phyloP scores from a whole-genome alignment of 176 grass and related monocot genomes.

The Oryza rufipogon region DNA sequence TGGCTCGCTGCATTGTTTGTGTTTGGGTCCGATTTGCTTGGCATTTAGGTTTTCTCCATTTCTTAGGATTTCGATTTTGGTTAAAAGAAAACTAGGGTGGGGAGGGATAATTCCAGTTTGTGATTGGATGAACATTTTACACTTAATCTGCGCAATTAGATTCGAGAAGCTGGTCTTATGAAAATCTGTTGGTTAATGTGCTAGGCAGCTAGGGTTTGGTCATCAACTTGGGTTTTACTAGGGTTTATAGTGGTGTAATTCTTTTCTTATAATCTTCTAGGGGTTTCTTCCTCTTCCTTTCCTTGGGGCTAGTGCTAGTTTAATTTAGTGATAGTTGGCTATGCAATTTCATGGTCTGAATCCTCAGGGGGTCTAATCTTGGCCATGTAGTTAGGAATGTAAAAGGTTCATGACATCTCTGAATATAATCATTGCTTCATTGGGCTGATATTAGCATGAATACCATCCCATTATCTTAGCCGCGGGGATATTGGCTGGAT shows the following conservation, averaged over 20 bases:
- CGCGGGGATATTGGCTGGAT: background rate
- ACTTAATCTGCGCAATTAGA: background rate
- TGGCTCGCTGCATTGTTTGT: background rate
- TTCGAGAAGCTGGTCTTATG: background rate
- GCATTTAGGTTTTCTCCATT: background rate
- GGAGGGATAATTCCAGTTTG: background rate
- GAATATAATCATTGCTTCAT: background rate
- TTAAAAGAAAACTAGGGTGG: background rate
- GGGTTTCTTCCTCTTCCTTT: background rate
- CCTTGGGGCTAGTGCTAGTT: background rate
- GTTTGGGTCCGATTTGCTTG: slow-evolving; percentile 15
- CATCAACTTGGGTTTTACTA: slow-evolving; percentile 15
- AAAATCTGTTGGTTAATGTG: background rate
- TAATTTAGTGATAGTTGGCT: background rate
- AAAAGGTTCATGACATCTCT: background rate
- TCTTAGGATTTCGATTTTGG: background rate
- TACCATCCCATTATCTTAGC: background rate
- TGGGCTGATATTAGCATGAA: background rate
- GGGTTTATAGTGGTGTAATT: slow-evolving; percentile 17
- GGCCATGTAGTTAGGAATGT: background rate
- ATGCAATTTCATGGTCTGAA: background rate
- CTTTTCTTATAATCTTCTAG: too few species aligned
- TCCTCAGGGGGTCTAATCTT: background rate
- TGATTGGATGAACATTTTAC: background rate
- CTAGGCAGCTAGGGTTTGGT: background rate